A percentile compares a stretch with the other conserved stretches of the same genome.
Conservation (phyloP, 257 asterid species). For the Nicotiana benthamiana region DNA sequence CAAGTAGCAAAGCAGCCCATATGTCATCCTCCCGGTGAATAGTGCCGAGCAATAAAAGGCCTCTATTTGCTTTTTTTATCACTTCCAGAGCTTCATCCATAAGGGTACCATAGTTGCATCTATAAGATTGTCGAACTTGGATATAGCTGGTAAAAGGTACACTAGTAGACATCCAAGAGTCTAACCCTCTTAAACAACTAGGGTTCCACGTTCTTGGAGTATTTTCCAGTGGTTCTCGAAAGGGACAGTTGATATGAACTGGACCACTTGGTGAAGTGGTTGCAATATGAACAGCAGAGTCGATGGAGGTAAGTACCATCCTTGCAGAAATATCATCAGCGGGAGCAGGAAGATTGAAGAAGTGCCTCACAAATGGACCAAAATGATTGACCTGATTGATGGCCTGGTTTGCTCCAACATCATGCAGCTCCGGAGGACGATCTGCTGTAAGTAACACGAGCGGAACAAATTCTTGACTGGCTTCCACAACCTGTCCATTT, state of each 20-base stretch:
- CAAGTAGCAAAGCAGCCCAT: constrained; percentile 94
- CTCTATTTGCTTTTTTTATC: constrained; percentile 64
- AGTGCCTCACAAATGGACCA: constrained; percentile 72
- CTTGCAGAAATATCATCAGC: constrained; percentile 74
- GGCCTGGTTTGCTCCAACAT: constrained; percentile 98
- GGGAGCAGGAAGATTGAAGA: constrained; percentile 70
- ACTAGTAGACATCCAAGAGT: constrained; percentile 57
- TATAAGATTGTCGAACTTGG: constrained; percentile 40
- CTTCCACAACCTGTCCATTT: constrained; percentile 80
- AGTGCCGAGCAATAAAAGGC: constrained; percentile 71
- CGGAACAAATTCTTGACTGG: constrained; percentile 90
- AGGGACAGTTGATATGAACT: constrained; percentile 85
- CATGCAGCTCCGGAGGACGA: constrained; percentile 92
- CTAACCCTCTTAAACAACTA: constrained; percentile 64
- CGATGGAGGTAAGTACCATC: constrained; percentile 79
- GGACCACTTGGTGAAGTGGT: constrained; percentile 83
- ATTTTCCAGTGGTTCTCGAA: constrained; percentile 77
- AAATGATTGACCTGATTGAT: constrained; percentile 93
- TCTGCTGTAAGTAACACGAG: constrained; percentile 87
- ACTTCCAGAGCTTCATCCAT: constrained; percentile 52
- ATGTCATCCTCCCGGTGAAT: constrained; percentile 80
- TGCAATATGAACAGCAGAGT: constrained; percentile 65
- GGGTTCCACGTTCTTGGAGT: constrained; percentile 46
- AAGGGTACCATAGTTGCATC: constrained; percentile 19
- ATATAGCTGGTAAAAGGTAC: constrained; percentile 75